Percentiles rank a stretch among this genome's conserved stretches.
Conservation (phyloP, 2,329 filamentous ascomycete genomes). For the Pseudogymnoascus sp. region DNA sequence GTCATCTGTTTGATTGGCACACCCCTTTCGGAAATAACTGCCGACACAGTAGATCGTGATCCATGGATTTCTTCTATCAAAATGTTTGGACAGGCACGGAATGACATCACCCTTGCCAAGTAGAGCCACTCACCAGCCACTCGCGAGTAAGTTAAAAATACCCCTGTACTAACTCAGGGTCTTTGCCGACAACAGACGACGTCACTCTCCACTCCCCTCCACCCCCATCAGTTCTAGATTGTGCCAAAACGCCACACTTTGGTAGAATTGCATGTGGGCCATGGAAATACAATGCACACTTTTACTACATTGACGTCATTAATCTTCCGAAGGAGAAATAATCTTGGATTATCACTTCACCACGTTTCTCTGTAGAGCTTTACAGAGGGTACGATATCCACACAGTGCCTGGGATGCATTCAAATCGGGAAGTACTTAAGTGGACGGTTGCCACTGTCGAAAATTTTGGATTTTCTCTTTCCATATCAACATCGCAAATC, state of each 20-base stretch:
- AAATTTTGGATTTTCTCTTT: neutral
- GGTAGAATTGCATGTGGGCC: neutral
- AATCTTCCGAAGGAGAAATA: neutral
- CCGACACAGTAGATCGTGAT: neutral
- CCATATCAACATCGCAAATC: slow-evolving; percentile 2
- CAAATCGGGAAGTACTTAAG: slow-evolving; percentile 1
- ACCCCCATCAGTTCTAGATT: neutral
- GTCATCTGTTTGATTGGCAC: neutral
- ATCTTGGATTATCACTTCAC: slow-evolving; percentile 1
- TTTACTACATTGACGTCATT: slow-evolving; percentile 7
- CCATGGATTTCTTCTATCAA: neutral
- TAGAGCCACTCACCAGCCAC: slow-evolving; percentile 4
- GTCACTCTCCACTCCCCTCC: neutral
- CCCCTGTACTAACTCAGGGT: slow-evolving; percentile 2
- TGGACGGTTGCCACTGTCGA: slow-evolving; percentile 2
- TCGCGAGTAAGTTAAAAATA: neutral
- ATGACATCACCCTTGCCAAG: neutral
- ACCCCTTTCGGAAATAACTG: neutral
- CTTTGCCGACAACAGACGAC: neutral
- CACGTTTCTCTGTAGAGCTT: slow-evolving; percentile 1
- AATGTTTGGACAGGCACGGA: neutral
- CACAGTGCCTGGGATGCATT: neutral
- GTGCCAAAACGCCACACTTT: slow-evolving; percentile 7
- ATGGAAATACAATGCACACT: neutral
- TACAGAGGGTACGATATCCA: neutral